Percentiles rank a stretch among this genome's conserved stretches.
phyloP scores from a whole-genome alignment of 1,139 yeast species.

The Tardiomyces depauwii region DNA sequence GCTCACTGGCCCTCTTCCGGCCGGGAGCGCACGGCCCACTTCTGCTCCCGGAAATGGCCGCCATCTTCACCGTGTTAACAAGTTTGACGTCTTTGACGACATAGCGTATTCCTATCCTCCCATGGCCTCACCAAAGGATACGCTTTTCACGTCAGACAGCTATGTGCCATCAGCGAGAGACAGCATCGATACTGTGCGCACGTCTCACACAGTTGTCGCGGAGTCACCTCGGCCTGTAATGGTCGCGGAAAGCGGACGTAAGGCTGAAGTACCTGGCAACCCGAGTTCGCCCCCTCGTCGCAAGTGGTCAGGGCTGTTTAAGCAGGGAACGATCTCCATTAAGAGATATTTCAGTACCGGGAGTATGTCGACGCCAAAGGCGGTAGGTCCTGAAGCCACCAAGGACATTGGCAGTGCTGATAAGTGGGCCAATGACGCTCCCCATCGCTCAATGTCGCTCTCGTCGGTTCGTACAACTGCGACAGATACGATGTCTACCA shows the following conservation, averaged over 20 bases:
- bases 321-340: neutral
- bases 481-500: neutral
- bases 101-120: slow-evolving; percentile 46
- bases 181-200: neutral
- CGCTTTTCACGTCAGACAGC: slow-evolving; percentile 4
- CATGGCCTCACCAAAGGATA: slow-evolving; percentile 9
- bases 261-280: neutral
- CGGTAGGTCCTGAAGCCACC: neutral
- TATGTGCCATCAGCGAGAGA: neutral
- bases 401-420: neutral
- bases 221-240: neutral
- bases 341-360: neutral
- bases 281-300: neutral
- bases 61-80: slow-evolving; percentile 26
- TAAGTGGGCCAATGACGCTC: too few relatives aligned
- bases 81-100: slow-evolving; percentile 69
- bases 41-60: slow-evolving; percentile 13
- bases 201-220: neutral
- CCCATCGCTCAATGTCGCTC: neutral
- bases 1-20: slow-evolving; percentile 5
- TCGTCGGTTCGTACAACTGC: neutral
- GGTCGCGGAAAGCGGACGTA: neutral
- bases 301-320: neutral
- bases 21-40: slow-evolving; percentile 29
- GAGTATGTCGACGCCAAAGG: neutral